phyloP scores from a whole-genome alignment of 2,329 filamentous ascomycete genomes.

The Podosphaera xanthii region DNA sequence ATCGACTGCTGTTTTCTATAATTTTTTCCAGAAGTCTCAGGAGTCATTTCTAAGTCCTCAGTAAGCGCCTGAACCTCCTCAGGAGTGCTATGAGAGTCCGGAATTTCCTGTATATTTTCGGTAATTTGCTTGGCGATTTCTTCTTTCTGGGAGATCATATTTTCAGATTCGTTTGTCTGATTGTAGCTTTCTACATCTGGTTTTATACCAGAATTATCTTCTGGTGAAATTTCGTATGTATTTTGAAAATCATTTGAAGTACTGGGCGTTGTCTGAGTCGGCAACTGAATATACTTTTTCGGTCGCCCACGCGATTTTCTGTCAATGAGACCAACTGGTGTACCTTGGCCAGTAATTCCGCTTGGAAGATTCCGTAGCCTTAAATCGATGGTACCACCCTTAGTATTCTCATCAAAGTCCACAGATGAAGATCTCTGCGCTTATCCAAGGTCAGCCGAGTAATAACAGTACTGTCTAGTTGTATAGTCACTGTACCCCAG shows the following conservation, averaged over 20 bases:
- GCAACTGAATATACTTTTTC: no score
- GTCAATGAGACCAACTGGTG: neutral
- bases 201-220: neutral
- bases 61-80: no score
- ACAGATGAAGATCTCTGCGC: neutral
- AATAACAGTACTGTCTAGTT: neutral
- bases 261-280: no score
- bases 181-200: neutral
- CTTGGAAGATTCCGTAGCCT: neutral
- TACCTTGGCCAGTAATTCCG: neutral
- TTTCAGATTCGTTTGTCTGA: neutral
- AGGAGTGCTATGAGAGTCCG: no score
- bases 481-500: neutral
- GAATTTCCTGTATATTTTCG: no score
- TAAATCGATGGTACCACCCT: neutral
- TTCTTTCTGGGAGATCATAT: neutral
- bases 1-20: no score
- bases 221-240: neutral
- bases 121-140: no score
- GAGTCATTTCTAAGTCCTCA: no score
- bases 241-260: no score
- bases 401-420: neutral
- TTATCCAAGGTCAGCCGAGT: neutral
- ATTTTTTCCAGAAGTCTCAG: no score
- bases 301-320: no score